Base-by-base conservation (phyloP, 2,329 filamentous ascomycete genomes). In the Emericellopsis atlantica region DNA sequence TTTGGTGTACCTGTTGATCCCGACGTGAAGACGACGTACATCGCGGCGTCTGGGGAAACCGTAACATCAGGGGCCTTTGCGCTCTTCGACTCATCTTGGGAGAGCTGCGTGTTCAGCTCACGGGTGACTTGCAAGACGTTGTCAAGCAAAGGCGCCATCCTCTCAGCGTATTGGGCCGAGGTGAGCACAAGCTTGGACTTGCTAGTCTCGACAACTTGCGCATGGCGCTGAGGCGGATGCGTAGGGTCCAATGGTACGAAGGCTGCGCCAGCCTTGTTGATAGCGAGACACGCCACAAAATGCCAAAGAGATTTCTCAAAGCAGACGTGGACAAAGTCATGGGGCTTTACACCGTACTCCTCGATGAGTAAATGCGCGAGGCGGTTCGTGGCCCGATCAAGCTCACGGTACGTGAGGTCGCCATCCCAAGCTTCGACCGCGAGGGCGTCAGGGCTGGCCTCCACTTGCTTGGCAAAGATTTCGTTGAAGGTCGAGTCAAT, bases 381-480 rank as follows among this genome's bases (percentile, higher is more conserved):
- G 9, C 40, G 39, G 14, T 43, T 44, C 2, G 43, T 29, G 21
- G 42, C 41, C 9, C 34, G 12, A 15, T 48, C 37, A 8, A 66
- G 49, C 26, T 67, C 54, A 32, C 48, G 38, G 40, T 66, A 67
- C 5, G 61, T 64, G 41, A 60, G 58, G 35, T 49, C 42, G 12
- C 59, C 64, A 43, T 67, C 64, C 61, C 61, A 66, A 1, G 64
- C 61, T 32, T 59, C 49, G 26, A 67, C 55, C 15, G 65, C 64
- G 21, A 29, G 21, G 5, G 53, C 48, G 14, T 46, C 41, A 1
- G 63, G 61, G 3, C 51, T 47, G 29, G 47, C 49, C 10, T 40
- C 44, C 15, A 58, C 59, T 37, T 58, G 57, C 16, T 58, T 53
- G 4, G 54, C 53, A 37, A 66, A 54, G 39, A 64, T 44, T 24